These are phyloP conservation scores for Globisporangium ultimum DNA, from an alignment of 352 stramenopile species.

Conservation along the genomic window DNA sequence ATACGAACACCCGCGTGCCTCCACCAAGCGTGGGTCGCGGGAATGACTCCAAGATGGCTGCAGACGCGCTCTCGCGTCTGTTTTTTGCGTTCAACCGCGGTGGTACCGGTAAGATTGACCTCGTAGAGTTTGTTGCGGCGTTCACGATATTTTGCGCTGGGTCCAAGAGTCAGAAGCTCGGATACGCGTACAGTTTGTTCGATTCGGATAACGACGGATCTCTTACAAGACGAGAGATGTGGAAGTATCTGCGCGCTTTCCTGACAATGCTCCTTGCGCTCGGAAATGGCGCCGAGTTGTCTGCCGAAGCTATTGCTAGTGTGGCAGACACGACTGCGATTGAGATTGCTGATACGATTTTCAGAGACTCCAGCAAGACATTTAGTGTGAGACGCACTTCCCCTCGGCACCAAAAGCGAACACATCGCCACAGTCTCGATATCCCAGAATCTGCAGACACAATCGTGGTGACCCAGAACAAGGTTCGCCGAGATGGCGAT, in stretches of 20 bases:
- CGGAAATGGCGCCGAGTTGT: constrained; percentile 85
- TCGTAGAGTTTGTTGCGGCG: constrained; percentile 91
- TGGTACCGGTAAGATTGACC: constrained; percentile 80
- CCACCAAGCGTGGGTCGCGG: constrained; percentile 56
- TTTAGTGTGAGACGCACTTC: constrained; percentile 47
- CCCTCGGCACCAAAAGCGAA: constrained; percentile 24
- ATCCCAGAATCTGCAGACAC: constrained; percentile 39
- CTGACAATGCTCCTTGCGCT: constrained; percentile 93
- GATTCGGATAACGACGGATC: constrained; percentile 87
- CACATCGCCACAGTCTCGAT: constrained; percentile 60
- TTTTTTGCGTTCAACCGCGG: constrained; percentile 88
- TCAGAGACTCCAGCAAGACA: constrained; percentile 80
- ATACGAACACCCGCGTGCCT: constrained; percentile 50
- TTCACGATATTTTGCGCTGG: constrained; percentile 93
- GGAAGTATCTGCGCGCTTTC: constrained; percentile 92
- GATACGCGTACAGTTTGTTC: constrained; percentile 89
- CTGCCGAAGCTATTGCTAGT: constrained; percentile 74
- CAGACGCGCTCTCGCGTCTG: constrained; percentile 63
- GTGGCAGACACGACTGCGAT: constrained; percentile 80
- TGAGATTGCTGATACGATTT: constrained; percentile 79
- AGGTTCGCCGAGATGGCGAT: constrained; percentile 21
- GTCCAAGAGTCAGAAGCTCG: constrained; percentile 95
- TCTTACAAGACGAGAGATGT: constrained; percentile 90
- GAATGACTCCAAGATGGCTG: constrained; percentile 79
- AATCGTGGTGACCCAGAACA: constrained; percentile 29